Base-by-base conservation (phyloP, 331 rosid genomes). In the Quercus tomentella region DNA sequence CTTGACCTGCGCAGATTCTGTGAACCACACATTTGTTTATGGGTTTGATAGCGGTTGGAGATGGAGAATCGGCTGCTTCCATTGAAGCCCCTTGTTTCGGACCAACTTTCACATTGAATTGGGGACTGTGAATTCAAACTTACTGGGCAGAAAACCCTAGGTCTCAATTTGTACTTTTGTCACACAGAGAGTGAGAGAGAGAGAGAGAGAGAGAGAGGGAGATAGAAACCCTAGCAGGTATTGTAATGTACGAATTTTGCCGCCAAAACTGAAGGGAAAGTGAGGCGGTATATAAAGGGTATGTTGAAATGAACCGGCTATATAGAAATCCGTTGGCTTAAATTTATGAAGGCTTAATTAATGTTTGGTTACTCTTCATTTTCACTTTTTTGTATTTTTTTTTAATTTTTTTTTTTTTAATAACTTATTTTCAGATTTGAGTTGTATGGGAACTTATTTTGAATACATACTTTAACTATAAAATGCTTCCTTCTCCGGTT, bases 1-100 rank as follows among this genome's bases (percentile, higher is more conserved):
- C 99, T 76, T 93, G 99, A 35, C 98, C 99, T 9, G 98, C 82
- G 77, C 96, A 93, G 73, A 95, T 95, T 76, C 94, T 77, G 86
- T 95, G 94, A 70, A 91, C 91, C 60, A 83, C 88, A 74, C 87
- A 84, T 74, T 90, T 95, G 66, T 82, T 88, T 16, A 95, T 95
- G 1, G 96, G 93, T 72, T 86, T 93, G 65, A 95, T 95, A 0
- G 21, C 25, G 7, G 71, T 60, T 17, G 85, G 86, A 14, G 90
- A 82, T 16, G 86, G 63, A 81, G 79, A 80, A 14, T 17, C 17
- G 0, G 84, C 70, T 21, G 81, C 84, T 65, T 83, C 86, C 91
- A 86, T 80, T 18, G 74, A 18, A 76, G 77, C 82, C 76, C 16
- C 72, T 49, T 20, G 70, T 11, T 49, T 62, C 26, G 63, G 52